A percentile compares a stretch with the other conserved stretches of the same genome.
Conservation (phyloP, 1,139 yeast species). For the Taphrina betulina region DNA sequence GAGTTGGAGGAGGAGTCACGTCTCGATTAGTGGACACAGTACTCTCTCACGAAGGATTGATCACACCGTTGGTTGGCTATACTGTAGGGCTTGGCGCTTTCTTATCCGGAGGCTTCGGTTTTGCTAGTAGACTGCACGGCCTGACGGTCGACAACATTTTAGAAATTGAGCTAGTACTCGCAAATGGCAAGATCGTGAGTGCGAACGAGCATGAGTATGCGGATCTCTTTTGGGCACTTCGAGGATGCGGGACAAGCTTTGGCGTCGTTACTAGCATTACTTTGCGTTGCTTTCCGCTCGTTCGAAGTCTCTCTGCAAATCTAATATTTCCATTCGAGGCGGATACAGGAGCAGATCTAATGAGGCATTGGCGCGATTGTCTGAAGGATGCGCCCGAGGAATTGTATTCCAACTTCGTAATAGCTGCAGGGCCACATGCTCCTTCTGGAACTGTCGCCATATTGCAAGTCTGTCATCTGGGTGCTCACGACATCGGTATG, state of each 20-base stretch:
- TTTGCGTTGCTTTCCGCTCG: conserved; percentile 7
- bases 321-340: conserved; percentile 12
- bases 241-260: conserved; percentile 14
- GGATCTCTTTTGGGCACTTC: conserved; percentile 11
- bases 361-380: conserved; percentile 18
- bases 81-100: conserved; percentile 21
- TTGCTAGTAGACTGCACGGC: conserved; percentile 16
- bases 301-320: conserved; percentile 10
- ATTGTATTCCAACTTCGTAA: conserved; percentile 11
- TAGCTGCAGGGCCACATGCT: conserved; percentile 20
- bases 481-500: background rate
- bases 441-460: conserved; percentile 4
- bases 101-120: conserved; percentile 21
- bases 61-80: conserved; percentile 15
- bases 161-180: conserved; percentile 9
- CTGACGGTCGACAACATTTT: conserved; percentile 19
- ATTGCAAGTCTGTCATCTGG: conserved; percentile 14
- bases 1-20: conserved; percentile 17
- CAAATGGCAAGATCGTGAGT: conserved; percentile 6
- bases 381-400: conserved; percentile 6
- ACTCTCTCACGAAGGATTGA: background rate
- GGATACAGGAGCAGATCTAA: conserved; percentile 2
- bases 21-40: conserved; percentile 9
- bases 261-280: conserved; percentile 10
- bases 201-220: conserved; percentile 1